These are phyloP conservation scores for Nakaseomyces kungkrabaensis DNA, from an alignment of 1,139 yeast species.

Conservation along the genomic window DNA sequence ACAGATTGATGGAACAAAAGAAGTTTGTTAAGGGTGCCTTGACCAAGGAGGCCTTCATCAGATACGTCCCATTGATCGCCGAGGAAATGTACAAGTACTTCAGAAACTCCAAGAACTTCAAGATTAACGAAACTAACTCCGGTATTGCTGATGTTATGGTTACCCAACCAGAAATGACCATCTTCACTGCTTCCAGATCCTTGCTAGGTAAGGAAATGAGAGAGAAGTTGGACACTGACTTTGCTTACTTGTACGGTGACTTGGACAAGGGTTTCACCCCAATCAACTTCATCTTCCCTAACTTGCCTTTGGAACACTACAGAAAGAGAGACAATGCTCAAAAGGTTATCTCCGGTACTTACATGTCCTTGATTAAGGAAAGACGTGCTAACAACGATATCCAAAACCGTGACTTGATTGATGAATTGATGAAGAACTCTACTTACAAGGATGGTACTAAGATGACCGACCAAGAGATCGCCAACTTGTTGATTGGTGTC, in stretches of 20 bases:
- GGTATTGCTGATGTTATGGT: constrained; percentile 68
- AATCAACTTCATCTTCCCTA: constrained; percentile 87
- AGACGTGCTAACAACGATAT: constrained; percentile 71
- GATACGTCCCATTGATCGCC: constrained; percentile 80
- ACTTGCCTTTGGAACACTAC: constrained; percentile 83
- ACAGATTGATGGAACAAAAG: constrained; percentile 94
- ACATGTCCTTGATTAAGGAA: constrained; percentile 62
- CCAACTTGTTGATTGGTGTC: constrained; percentile 86
- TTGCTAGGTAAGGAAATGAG: constrained; percentile 89
- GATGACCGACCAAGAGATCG: constrained; percentile 93
- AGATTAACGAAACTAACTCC: constrained; percentile 29
- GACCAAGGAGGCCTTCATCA: constrained; percentile 72
- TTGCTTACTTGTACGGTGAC: constrained; percentile 80
- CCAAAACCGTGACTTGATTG: constrained; percentile 80
- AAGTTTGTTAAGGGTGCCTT: constrained; percentile 88
- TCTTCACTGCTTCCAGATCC: constrained; percentile 90
- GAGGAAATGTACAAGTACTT: constrained; percentile 68
- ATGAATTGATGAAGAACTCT: constrained; percentile 70
- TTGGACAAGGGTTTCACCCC: constrained; percentile 97
- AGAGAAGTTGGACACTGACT: constrained; percentile 66
- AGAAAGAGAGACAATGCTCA: constrained; percentile 83
- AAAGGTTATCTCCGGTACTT: constrained; percentile 64
- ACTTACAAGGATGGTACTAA: constrained; percentile 86
- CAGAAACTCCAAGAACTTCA: constrained; percentile 36
- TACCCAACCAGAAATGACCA: constrained; percentile 90